Evolutionary conservation across 352 stramenopile genomes (phyloP).

Genomic region (Phytopythium kandeliae): DNA sequence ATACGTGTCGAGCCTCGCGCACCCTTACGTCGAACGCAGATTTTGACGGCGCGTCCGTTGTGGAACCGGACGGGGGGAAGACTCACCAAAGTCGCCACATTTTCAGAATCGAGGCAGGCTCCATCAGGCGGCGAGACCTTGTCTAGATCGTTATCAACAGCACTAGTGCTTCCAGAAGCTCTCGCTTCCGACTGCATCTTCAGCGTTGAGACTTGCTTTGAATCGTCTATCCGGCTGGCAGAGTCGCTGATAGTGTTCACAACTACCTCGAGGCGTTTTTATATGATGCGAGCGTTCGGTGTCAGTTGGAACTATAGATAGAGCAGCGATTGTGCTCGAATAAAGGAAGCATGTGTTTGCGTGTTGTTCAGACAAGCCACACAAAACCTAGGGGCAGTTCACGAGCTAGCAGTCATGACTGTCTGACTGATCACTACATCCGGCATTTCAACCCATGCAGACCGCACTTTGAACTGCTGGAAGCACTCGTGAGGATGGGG

Average conservation of each 20-base stretch:
- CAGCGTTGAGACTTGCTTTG: background rate
- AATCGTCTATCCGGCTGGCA: background rate
- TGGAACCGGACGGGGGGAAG: background rate
- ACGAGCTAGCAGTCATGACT: background rate
- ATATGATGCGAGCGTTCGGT: background rate
- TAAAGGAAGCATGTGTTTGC: no score
- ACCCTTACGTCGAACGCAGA: slow-evolving; percentile 3
- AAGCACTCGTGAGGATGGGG: slow-evolving; percentile 56
- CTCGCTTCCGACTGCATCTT: background rate
- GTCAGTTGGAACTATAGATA: background rate
- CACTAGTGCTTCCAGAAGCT: background rate
- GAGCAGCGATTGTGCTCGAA: no score
- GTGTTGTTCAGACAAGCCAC: background rate
- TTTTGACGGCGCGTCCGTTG: background rate
- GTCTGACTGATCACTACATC: background rate
- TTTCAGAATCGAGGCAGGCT: background rate
- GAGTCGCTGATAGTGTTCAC: no score
- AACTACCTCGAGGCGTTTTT: no score
- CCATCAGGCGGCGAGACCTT: no score
- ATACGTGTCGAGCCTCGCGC: slow-evolving; percentile 15
- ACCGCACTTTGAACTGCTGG: slow-evolving; percentile 29
- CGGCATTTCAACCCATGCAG: slow-evolving; percentile 22
- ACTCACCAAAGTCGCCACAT: no score
- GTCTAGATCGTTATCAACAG: no score
- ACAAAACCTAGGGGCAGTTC: background rate